phyloP scores from a whole-genome alignment of 345 rosid species.

The Murraya koenigii region DNA sequence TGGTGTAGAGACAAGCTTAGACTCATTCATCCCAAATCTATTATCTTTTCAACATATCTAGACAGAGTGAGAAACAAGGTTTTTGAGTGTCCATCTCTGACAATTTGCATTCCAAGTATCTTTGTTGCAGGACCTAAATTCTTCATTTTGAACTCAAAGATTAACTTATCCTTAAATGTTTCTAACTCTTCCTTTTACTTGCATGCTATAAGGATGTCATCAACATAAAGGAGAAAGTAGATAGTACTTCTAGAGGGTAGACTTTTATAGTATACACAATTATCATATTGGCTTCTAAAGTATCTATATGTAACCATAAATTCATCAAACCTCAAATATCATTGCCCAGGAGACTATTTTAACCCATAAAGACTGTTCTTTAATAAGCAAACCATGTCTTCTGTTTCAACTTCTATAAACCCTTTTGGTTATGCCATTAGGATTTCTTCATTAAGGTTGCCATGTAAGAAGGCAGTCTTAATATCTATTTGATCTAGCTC shows the following conservation, averaged over 20 bases:
- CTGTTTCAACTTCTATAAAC: not conserved
- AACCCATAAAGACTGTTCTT: not conserved
- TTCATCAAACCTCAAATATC: not conserved
- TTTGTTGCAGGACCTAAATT: not conserved
- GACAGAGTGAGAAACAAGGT: not conserved
- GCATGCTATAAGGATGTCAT: no score
- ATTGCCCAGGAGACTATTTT: not conserved
- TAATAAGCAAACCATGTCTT: not conserved
- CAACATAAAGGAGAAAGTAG: no score
- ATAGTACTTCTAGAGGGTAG: no score
- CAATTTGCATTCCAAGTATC: not conserved
- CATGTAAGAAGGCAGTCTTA: no score
- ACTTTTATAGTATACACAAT: not conserved
- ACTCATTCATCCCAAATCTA: not conserved
- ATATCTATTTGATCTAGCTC: no score
- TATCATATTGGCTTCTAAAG: not conserved
- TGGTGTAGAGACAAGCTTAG: not conserved
- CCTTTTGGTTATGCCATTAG: no score
- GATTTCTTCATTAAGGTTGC: no score
- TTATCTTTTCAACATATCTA: not conserved
- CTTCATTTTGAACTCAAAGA: no score
- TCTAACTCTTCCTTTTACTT: no score
- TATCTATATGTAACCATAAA: not conserved
- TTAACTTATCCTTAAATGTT: no score
- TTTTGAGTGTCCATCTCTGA: accelerated